Evolutionary conservation across 495 filamentous ascomycete species (phyloP), one percentile per base, ranked within the genome.

Genomic region (Hyphodiscus hymeniophilus): DNA sequence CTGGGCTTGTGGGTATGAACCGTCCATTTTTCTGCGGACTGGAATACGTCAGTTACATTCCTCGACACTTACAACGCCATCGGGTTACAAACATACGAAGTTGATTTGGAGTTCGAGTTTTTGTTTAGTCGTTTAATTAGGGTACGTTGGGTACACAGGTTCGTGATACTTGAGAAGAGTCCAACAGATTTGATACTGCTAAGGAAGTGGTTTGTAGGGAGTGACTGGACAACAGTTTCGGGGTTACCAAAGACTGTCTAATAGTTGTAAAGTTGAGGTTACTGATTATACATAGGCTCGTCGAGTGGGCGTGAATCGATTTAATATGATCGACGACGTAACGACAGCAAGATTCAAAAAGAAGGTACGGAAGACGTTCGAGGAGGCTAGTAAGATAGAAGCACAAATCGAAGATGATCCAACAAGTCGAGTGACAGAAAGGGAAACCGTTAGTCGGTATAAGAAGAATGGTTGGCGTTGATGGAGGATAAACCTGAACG

Each of bases 1-100:
- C 42, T 74, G 79, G 50, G 72, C 60, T 17, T 60, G 57, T 40
- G 34, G 11, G 47, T 51, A 55, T 51, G 52, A 54, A 20, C 52
- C 52, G 47, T 60, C 57, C 57, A 60, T 60, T 22, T 20, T 26
- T 22, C n/a, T 32, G 16, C 17, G 38, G 33, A 47, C 51, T 54
- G 35, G 5, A 1, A 36, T 21, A 40, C 20, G 44, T 58, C 30
- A 58, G 55, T 49, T 26, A 35, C 36, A 31, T 47, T 47, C 41
- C 40, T 30, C 43, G 15, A 41, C 23, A 18, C n/a, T 22, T 22
- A 24, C n/a, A 23, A 6, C 2, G 3, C 1, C 32, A 13, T 43
- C 23, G 15, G 30, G 16, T 6, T 5, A 10, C 17, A 41, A 8
- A 56, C 53, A 45, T 56, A 56, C 53, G 12, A 22, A 44, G 31